Percentiles rank a stretch among this genome's conserved stretches.
These are phyloP conservation scores for Pouteria campechiana DNA, from an alignment of 179 eudicot genomes.

Conservation along the genomic window DNA sequence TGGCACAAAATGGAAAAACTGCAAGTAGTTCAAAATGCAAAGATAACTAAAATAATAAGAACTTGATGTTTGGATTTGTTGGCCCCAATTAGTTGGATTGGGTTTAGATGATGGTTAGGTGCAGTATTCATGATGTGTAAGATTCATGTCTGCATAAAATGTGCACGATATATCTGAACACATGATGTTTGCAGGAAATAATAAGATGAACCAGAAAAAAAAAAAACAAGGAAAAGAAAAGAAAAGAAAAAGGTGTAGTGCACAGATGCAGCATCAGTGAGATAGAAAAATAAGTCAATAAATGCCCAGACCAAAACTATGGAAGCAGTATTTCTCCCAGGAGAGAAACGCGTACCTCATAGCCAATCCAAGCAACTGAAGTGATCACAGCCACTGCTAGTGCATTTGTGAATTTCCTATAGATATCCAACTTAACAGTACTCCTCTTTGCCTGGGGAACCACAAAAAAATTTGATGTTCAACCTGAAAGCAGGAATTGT, in stretches of 20 bases:
- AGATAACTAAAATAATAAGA: background rate
- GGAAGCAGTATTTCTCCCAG: background rate
- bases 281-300: background rate
- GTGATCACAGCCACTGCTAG: conserved; percentile 68
- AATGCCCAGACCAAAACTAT: background rate
- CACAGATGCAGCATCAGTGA: background rate
- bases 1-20: background rate
- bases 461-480: background rate
- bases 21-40: background rate
- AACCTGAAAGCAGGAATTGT: background rate
- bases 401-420: conserved; percentile 89
- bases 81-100: background rate
- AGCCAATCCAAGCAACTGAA: conserved; percentile 86
- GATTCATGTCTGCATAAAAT: no score
- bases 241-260: background rate
- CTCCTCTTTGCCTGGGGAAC: conserved; percentile 73
- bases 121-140: no score
- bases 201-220: background rate
- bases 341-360: conserved; percentile 50
- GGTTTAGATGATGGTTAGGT: background rate
- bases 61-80: no score
- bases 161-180: background rate
- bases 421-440: conserved; percentile 79
- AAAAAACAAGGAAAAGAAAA: background rate
- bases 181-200: background rate